Percentiles rank a stretch among this genome's conserved stretches.
phyloP scores from a whole-genome alignment of 2,329 filamentous ascomycete species.

The Claviceps cyperi region DNA sequence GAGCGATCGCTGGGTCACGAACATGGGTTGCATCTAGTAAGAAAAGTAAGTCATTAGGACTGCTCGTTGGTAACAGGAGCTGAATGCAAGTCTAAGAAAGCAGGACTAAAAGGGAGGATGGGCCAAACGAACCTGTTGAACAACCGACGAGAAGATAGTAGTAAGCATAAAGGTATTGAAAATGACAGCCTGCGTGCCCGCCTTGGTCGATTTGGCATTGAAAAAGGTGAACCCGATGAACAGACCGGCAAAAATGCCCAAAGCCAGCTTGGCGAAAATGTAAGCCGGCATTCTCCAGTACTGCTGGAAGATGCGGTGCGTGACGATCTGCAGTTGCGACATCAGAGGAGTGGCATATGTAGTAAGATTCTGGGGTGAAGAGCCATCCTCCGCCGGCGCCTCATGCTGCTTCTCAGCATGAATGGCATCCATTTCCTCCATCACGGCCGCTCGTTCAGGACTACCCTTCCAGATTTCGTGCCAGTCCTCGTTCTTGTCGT shows the following conservation, averaged over 20 bases:
- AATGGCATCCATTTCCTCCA: constrained; percentile 49
- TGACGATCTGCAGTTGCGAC: constrained; percentile 50
- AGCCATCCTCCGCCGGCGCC: constrained; percentile 6
- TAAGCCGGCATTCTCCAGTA: constrained; percentile 73
- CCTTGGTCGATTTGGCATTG: constrained; percentile 35
- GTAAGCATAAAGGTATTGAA: constrained; percentile 64
- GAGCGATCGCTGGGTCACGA: constrained; percentile 56
- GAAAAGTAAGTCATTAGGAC: background rate
- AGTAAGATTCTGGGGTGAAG: constrained; percentile 21
- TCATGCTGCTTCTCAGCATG: constrained; percentile 29
- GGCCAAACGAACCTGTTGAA: constrained; percentile 35
- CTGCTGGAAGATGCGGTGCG: constrained; percentile 59
- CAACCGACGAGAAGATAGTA: constrained; percentile 57
- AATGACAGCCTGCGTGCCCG: constrained; percentile 61
- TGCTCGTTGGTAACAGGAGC: background rate
- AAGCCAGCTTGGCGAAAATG: constrained; percentile 55
- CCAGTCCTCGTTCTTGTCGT: constrained; percentile 41
- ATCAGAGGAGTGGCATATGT: constrained; percentile 69
- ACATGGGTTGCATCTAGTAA: constrained; percentile 46
- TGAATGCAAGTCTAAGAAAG: background rate
- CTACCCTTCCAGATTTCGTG: constrained; percentile 48
- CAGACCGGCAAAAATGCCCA: constrained; percentile 45
- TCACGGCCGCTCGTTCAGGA: constrained; percentile 33
- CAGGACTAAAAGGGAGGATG: no score
- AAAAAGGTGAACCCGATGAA: constrained; percentile 69